Base-by-base conservation (phyloP, 805 yeast genomes). In the Candida montana region DNA sequence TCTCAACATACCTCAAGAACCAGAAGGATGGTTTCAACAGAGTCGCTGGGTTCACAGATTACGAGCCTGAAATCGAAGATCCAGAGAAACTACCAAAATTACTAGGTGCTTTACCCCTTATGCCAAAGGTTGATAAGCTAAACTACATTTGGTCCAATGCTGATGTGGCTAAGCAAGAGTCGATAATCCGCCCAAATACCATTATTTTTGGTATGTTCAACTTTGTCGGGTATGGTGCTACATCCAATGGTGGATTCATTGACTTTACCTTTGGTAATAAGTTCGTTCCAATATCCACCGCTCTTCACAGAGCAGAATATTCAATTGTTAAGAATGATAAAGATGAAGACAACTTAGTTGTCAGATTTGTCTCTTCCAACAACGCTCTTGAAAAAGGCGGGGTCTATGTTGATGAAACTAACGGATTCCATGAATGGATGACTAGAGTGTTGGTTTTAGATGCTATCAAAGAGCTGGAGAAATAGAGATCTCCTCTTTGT, bases 391-490 rank as follows among this genome's bases (percentile, higher is more conserved):
- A 41, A 8, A 41, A 45, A 9, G 39, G 42, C 6, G 34, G 46
- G 10, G 36, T 34, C 5, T 46, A 44, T 15, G 24, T 15, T 15
- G 58, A 55, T 42, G 48, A 44, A 13, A 49, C 56, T 8, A 44
- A 40, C 8, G 56, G 53, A 1, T 33, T 55, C 27, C 59, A 55
- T 24, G 58, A 55, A 40, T 45, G 52, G 15, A 52, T 55, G 57
- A 52, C 57, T 3, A 52, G 58, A 46, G 48, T 55, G 29, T 45
- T 55, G 40, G 58, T 55, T 13, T 36, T 44, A 32, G 55, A 55
- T 42, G 47, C 46, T 38, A 44, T 51, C 21, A 44, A 51, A 37
- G 50, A 45, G 0, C 33, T 54, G n/a, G 35, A 33, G 16, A 33
- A 33, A 10, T 31, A 31, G 26, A 23, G 26, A n/a, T n/a, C n/a